Percentiles rank a stretch among this genome's conserved stretches.
These are phyloP conservation scores for Yamadazyma epiphylla DNA, from an alignment of 1,139 yeast species.

Conservation along the genomic window DNA sequence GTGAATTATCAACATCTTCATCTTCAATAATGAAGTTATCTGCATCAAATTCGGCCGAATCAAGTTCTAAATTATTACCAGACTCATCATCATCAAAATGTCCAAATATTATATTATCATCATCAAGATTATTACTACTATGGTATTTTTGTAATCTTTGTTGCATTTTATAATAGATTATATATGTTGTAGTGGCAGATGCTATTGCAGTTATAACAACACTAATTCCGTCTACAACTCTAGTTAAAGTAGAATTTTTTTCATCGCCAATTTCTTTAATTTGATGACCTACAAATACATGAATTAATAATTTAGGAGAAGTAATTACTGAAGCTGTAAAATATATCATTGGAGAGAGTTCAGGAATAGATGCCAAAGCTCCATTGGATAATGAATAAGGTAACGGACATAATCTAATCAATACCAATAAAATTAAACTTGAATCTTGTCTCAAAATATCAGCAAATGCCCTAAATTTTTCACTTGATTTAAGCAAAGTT, in stretches of 20 bases:
- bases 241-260: constrained; percentile 47
- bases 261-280: constrained; percentile 65
- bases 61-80: constrained; percentile 17
- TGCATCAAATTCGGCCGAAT: constrained; percentile 20
- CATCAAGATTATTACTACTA: constrained; percentile 9
- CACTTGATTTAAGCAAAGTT: constrained; percentile 46
- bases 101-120: constrained; percentile 38
- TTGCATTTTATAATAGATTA: constrained; percentile 65
- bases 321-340: constrained; percentile 69
- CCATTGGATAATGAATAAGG: constrained; percentile 94
- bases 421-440: constrained; percentile 60
- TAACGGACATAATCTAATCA: constrained; percentile 82
- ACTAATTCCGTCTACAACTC: constrained; percentile 60
- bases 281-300: constrained; percentile 77
- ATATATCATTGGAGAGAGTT: constrained; percentile 58
- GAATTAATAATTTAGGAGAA: constrained; percentile 77
- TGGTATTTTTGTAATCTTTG: constrained; percentile 33
- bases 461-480: constrained; percentile 70
- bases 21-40: constrained; percentile 28
- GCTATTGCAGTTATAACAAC: constrained; percentile 56
- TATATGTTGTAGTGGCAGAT: constrained; percentile 60
- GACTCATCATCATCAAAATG: constrained; percentile 33
- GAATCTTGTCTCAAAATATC: constrained; percentile 63
- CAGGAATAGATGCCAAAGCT: constrained; percentile 83
- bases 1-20: constrained; percentile 16